A percentile compares a stretch with the other conserved stretches of the same genome.
Evolutionary conservation across 345 rosid genomes (phyloP).

Genomic region (Rubroshorea leprosula): DNA sequence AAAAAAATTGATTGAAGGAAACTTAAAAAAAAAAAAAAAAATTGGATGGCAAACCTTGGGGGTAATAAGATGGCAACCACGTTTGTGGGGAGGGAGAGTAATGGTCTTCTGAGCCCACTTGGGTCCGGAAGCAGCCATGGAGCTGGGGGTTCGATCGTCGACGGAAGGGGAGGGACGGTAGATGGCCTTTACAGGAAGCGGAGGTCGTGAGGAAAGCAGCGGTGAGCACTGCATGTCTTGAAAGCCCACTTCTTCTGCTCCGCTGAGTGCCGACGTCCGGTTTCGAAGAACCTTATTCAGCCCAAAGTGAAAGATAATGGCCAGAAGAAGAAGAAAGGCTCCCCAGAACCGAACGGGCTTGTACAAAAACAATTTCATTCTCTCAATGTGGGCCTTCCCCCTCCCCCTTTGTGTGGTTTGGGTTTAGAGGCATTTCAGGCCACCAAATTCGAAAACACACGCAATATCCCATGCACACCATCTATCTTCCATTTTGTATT

Average conservation of each 20-base stretch:
- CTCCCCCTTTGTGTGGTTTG: background rate
- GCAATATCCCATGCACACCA: too few species aligned
- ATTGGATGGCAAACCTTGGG: constrained; percentile 41
- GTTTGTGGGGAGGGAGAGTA: constrained; percentile 65
- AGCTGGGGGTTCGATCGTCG: constrained; percentile 25
- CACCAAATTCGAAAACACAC: too few species aligned
- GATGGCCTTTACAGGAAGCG: constrained; percentile 32
- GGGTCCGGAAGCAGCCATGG: constrained; percentile 52
- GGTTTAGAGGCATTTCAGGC: background rate
- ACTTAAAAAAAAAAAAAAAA: background rate
- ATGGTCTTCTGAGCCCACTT: constrained; percentile 94
- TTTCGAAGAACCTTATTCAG: too few species aligned
- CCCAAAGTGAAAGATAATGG: too few species aligned
- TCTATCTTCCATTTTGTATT: too few species aligned
- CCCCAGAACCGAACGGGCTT: too few species aligned
- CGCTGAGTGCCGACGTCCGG: too few species aligned
- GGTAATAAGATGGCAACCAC: constrained; percentile 93
- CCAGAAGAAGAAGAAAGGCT: too few species aligned
- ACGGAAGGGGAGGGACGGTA: constrained; percentile 30
- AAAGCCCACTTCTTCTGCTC: background rate
- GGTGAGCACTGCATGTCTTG: constrained; percentile 30
- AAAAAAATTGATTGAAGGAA: background rate
- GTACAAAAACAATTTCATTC: too few species aligned
- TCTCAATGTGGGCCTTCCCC: constrained; percentile 1
- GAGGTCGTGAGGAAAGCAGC: constrained; percentile 17